These are phyloP conservation scores for Hypoxylon subgilvum DNA, from an alignment of 495 filamentous ascomycete species.

Conservation along the genomic window DNA sequence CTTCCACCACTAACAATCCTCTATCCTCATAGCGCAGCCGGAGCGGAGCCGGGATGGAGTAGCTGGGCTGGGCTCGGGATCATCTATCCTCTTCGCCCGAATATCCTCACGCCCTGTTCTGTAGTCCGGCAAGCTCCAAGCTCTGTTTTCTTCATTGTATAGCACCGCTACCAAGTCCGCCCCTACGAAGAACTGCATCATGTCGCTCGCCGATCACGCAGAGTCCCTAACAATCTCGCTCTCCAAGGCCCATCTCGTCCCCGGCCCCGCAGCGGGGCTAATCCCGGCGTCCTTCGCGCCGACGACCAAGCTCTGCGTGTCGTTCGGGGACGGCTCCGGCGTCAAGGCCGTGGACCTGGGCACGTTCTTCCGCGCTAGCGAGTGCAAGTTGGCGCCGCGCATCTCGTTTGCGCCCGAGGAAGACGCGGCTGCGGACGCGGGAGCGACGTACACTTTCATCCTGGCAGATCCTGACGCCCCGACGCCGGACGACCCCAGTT, in stretches of 20 bases:
- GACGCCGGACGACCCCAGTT: conserved; percentile 41
- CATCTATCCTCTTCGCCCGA: not conserved
- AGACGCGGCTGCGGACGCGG: not conserved
- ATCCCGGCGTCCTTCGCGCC: conserved; percentile 35
- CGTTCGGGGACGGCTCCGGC: conserved; percentile 11
- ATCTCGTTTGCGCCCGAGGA: conserved; percentile 26
- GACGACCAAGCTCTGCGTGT: conserved; percentile 23
- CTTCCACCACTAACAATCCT: conserved; percentile 20
- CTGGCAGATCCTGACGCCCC: conserved; percentile 40
- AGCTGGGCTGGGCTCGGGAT: not conserved
- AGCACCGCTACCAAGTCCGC: too few species aligned
- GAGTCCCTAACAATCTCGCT: conserved; percentile 24
- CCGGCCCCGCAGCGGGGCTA: conserved; percentile 29
- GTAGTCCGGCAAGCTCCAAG: too few species aligned
- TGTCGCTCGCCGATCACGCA: conserved; percentile 17
- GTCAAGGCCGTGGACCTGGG: conserved; percentile 22
- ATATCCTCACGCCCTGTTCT: too few species aligned
- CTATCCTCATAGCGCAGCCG: conserved; percentile 7
- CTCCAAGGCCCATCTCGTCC: conserved; percentile 25
- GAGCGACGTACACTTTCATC: conserved; percentile 28
- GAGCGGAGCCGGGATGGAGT: not conserved
- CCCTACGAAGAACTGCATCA: not conserved
- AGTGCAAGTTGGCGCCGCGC: conserved; percentile 29
- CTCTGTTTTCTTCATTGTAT: too few species aligned
- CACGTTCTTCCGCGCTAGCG: conserved; percentile 32